Evolutionary conservation across 169 alveolate genomes (phyloP), one percentile per base, ranked within the genome.

Genomic region (Plasmodium vivax): DNA sequence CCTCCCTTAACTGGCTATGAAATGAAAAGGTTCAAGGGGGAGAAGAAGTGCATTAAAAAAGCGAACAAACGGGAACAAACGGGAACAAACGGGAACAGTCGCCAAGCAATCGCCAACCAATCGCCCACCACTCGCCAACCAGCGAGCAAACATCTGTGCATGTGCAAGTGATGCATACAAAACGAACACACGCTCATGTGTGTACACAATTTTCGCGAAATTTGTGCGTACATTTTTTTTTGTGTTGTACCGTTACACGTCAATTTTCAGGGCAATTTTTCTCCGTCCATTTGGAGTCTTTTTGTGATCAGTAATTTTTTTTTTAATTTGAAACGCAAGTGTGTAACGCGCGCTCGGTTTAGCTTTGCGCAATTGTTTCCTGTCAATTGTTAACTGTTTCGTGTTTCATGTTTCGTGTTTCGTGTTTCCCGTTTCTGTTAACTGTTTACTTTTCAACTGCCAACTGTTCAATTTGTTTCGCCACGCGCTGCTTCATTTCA

Each of bases 31-130:
- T 80, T 80, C 85, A 80, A 80, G 30, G 41, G 27, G 71, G 71
- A n/a, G 19, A 80, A 80, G 85, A 80, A 80, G 85, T 80, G 85
- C 85, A 80, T 62, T 80, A 80, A 80, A n/a, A 43, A 80, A 43
- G 32, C 62, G 23, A 51, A 51, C 62, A 14, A 14, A 51, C 23
- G 62, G 23, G 23, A 51, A 51, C 62, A 14, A 14, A 51, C 23
- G 62, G 23, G 23, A 51, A 51, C 19, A 51, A 5, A 38, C 45
- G 45, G 45, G 45, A 38, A 38, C 6, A 23, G 27, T 23, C 27
- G 27, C 27, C 27, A 23, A 23, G 0, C 27, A 23, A 23, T 23
- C 27, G 27, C 27, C 27, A 23, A 23, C 27, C 27, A 23, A 23
- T 23, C 27, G 27, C 27, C 27, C 27, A 23, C 27, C 27, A 23